phyloP scores from a whole-genome alignment of 2,329 filamentous ascomycete genomes.

The Calonectria hawksworthii region DNA sequence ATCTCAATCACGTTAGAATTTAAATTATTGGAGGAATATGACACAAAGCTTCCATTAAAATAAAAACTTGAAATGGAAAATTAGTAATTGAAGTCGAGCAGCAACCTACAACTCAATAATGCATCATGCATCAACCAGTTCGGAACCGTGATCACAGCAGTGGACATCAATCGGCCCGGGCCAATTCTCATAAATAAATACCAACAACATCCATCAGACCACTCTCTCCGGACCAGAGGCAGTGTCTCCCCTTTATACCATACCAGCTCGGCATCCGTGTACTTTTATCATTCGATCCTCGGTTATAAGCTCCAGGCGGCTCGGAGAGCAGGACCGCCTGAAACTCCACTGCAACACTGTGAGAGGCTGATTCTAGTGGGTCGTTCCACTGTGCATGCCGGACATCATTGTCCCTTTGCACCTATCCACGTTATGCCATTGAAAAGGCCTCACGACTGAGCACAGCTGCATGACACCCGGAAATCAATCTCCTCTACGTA shows the following conservation, averaged over 20 bases:
- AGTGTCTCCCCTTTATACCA: not conserved
- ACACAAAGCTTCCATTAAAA: not conserved
- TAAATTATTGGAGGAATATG: no score
- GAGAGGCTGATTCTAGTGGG: constrained; percentile 15
- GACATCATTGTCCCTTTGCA: constrained; percentile 25
- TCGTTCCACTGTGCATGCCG: constrained; percentile 13
- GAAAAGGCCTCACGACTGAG: constrained; percentile 23
- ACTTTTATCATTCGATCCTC: constrained; percentile 18
- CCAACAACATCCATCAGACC: not conserved
- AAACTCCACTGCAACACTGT: constrained; percentile 15
- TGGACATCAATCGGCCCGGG: not conserved
- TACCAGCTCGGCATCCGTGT: constrained; percentile 3
- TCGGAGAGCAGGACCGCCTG: constrained; percentile 7
- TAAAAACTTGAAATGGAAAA: no score
- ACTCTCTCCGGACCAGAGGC: not conserved
- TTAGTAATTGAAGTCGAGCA: not conserved
- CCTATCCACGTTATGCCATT: constrained; percentile 12
- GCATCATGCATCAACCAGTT: not conserved
- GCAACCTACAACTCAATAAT: not conserved
- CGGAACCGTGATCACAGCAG: not conserved
- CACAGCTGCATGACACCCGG: constrained; percentile 31
- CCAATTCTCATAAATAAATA: not conserved
- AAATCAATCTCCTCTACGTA: constrained; percentile 35
- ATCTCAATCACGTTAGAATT: not conserved
- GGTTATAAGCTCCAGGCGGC: constrained; percentile 20